phyloP scores from a whole-genome alignment of 2,329 filamentous ascomycete genomes.

The Neopestalotiopsis clavispora region DNA sequence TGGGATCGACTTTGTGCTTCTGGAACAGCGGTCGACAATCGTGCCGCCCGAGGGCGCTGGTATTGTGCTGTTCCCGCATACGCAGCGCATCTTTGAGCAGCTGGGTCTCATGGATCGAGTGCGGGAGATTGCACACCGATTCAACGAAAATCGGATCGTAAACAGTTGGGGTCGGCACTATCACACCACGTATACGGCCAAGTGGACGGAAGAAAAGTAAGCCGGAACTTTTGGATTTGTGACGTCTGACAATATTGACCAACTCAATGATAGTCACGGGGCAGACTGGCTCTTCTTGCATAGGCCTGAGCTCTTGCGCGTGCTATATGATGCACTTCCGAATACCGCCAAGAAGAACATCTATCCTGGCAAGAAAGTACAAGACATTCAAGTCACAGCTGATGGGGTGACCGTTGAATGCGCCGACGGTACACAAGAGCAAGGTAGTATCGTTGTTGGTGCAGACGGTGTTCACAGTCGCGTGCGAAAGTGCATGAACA shows the following conservation, averaged over 20 bases:
- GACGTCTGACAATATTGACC: not conserved
- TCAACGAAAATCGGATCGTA: not conserved
- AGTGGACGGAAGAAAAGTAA: not conserved
- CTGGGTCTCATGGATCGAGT: conserved; percentile 1
- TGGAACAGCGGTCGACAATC: not conserved
- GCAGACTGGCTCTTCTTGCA: not conserved
- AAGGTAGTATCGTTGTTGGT: conserved; percentile 20
- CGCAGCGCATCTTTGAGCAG: conserved; percentile 10
- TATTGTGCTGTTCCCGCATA: not conserved
- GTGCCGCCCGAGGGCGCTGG: not conserved
- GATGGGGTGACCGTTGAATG: not conserved
- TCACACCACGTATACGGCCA: not conserved
- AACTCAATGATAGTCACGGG: not conserved
- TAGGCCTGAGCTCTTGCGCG: not conserved
- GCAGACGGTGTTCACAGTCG: conserved; percentile 11
- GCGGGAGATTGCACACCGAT: not conserved
- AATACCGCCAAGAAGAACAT: not conserved
- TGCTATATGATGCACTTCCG: not conserved
- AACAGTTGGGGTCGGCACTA: not conserved
- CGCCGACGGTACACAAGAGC: conserved; percentile 1
- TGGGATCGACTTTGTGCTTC: conserved; percentile 6
- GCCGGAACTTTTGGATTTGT: not conserved
- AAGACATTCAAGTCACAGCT: not conserved
- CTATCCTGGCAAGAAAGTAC: not conserved
- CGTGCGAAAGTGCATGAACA: not conserved